Percentiles rank a stretch among this genome's conserved stretches.
These are phyloP conservation scores for Dactylis glomerata DNA, from an alignment of 176 grass and related monocot species.

Conservation along the genomic window DNA sequence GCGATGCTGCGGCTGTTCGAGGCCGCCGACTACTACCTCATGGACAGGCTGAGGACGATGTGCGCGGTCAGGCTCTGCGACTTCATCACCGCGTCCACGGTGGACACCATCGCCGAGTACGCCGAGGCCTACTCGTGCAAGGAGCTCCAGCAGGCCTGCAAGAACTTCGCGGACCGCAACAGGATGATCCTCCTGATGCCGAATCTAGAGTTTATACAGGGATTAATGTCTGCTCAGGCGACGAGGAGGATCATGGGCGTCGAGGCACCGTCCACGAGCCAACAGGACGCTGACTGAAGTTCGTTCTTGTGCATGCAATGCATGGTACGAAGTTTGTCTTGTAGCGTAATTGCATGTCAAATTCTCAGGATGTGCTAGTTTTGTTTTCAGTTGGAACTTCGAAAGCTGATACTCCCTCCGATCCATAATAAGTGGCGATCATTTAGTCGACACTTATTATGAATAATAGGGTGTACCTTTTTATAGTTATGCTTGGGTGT, in stretches of 20 bases:
- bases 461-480: too few relatives aligned
- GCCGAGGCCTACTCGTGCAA: conserved; percentile 22
- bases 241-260: background rate
- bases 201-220: background rate
- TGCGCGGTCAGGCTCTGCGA: conserved; percentile 18
- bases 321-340: too few relatives aligned
- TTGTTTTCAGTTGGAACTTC: too few relatives aligned
- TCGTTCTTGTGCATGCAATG: too few relatives aligned
- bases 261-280: too few relatives aligned
- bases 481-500: too few relatives aligned
- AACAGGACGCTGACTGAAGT: too few relatives aligned
- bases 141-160: conserved; percentile 20
- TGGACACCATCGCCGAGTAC: conserved; percentile 1
- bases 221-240: background rate
- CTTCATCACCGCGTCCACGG: conserved; percentile 18
- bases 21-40: conserved; percentile 40
- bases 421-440: too few relatives aligned
- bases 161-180: background rate
- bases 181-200: background rate
- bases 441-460: too few relatives aligned
- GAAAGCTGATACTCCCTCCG: too few relatives aligned
- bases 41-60: conserved; percentile 40
- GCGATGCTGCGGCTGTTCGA: conserved; percentile 25
- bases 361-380: too few relatives aligned
- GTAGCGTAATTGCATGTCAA: too few relatives aligned